Percentiles rank a stretch among this genome's conserved stretches.
Conservation (phyloP, 208 protist genomes). For the Vickermania ingenoplastis region DNA sequence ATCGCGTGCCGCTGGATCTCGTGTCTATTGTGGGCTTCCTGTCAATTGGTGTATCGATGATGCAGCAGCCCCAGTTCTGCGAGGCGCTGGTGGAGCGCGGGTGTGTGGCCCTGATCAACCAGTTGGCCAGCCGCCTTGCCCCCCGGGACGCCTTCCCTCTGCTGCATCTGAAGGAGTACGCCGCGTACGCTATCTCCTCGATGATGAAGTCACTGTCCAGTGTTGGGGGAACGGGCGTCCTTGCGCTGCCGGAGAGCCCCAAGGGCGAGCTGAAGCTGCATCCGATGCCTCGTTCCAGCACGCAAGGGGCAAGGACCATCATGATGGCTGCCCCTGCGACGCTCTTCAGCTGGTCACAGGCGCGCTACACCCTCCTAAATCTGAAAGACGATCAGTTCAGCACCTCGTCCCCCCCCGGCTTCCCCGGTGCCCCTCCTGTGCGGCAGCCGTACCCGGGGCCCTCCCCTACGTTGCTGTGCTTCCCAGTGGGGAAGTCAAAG, state of each 20-base stretch:
- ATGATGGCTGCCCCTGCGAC: not conserved
- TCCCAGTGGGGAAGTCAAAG: not conserved
- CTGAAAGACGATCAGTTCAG: not conserved
- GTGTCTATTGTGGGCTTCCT: constrained; percentile 11
- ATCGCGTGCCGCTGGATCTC: constrained; percentile 21
- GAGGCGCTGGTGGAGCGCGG: constrained; percentile 32
- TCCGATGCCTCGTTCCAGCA: not conserved
- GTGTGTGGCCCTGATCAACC: constrained; percentile 22
- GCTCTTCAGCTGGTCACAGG: not conserved
- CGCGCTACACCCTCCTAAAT: not conserved
- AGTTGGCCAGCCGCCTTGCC: constrained; percentile 23
- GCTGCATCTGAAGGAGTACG: constrained; percentile 39
- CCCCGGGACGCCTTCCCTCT: constrained; percentile 39
- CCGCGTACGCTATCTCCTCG: constrained; percentile 8
- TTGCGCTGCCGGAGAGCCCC: not conserved
- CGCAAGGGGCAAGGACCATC: not conserved
- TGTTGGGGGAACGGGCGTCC: not conserved
- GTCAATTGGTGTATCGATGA: constrained; percentile 6
- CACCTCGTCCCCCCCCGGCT: not conserved
- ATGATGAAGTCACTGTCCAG: constrained; percentile 4
- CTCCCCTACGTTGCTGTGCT: not conserved
- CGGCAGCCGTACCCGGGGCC: not conserved
- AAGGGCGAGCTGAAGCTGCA: not conserved
- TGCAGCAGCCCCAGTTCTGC: constrained; percentile 24
- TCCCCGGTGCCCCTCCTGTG: not conserved